These are phyloP conservation scores for Penicillium crustosum DNA, from an alignment of 2,329 filamentous ascomycete species.

Conservation along the genomic window DNA sequence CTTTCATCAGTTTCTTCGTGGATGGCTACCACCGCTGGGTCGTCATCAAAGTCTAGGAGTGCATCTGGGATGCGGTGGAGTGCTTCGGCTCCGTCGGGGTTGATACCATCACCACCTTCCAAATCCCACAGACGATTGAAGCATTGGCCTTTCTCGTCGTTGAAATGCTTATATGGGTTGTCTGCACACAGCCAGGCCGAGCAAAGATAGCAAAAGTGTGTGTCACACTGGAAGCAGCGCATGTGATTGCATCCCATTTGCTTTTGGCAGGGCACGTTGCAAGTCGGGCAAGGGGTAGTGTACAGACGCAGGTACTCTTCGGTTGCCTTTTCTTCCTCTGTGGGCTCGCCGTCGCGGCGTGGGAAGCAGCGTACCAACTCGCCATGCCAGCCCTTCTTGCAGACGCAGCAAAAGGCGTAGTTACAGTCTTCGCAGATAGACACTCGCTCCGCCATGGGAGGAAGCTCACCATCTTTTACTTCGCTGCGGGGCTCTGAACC, in stretches of 20 bases:
- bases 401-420: constrained; percentile 83
- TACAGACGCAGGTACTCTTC: constrained; percentile 78
- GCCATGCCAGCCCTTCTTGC: constrained; percentile 85
- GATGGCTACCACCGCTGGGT: constrained; percentile 9
- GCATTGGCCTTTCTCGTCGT: constrained; percentile 67
- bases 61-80: constrained; percentile 42
- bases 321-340: constrained; percentile 81
- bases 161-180: constrained; percentile 90
- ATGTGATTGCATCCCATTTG: constrained; percentile 95
- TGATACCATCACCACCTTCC: constrained; percentile 70
- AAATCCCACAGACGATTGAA: constrained; percentile 89
- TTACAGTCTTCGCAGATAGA: constrained; percentile 84
- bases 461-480: constrained; percentile 40
- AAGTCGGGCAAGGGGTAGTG: constrained; percentile 87
- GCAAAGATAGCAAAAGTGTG: constrained; percentile 95
- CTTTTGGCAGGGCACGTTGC: constrained; percentile 81
- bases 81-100: constrained; percentile 44
- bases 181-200: constrained; percentile 76
- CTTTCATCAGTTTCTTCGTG: constrained; percentile 25
- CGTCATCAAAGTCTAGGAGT: constrained; percentile 40
- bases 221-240: constrained; percentile 84
- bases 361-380: constrained; percentile 73
- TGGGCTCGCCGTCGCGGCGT: constrained; percentile 65
- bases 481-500: constrained; percentile 36
- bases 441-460: constrained; percentile 64